These are phyloP conservation scores for Penicillium sp. DNA, from an alignment of 2,329 filamentous ascomycete genomes.

Conservation along the genomic window DNA sequence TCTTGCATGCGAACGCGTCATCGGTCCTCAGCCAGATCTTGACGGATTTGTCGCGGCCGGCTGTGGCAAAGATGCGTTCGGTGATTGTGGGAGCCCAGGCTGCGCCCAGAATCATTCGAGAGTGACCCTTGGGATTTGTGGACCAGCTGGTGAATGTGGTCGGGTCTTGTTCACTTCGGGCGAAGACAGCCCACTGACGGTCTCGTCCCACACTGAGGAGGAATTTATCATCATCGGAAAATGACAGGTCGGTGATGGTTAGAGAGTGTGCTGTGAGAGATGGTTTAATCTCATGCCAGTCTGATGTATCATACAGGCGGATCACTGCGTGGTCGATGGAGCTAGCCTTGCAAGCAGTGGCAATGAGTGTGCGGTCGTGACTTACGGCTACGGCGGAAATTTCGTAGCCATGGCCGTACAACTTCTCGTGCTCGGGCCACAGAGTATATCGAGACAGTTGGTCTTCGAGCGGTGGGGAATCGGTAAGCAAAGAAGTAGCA, in stretches of 20 bases:
- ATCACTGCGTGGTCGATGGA: conserved; percentile 94
- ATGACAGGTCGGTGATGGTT: conserved; percentile 80
- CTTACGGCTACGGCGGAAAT: conserved; percentile 84
- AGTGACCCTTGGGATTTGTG: conserved; percentile 80
- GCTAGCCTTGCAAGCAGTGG: conserved; percentile 90
- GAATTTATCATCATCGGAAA: conserved; percentile 72
- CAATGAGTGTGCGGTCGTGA: conserved; percentile 74
- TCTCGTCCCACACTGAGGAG: conserved; percentile 90
- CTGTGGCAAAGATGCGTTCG: conserved; percentile 73
- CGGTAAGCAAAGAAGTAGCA: conserved; percentile 55
- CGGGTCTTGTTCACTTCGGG: conserved; percentile 49
- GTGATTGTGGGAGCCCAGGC: conserved; percentile 70
- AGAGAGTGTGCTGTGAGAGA: conserved; percentile 82
- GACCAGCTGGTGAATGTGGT: conserved; percentile 62
- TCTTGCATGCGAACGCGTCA: conserved; percentile 55
- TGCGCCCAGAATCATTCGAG: conserved; percentile 87
- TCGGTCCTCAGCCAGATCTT: conserved; percentile 65
- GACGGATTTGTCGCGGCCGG: conserved; percentile 84
- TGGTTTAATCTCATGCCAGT: conserved; percentile 86
- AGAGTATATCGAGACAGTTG: conserved; percentile 85
- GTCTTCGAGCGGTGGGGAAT: conserved; percentile 85
- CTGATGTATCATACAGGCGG: conserved; percentile 80
- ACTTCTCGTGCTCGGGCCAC: conserved; percentile 94
- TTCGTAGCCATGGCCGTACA: conserved; percentile 97
- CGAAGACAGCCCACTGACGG: conserved; percentile 85